These are phyloP conservation scores for Pseudohyphozyma bogoriensis DNA, from an alignment of 768 basidiomycete genomes.

Conservation along the genomic window DNA sequence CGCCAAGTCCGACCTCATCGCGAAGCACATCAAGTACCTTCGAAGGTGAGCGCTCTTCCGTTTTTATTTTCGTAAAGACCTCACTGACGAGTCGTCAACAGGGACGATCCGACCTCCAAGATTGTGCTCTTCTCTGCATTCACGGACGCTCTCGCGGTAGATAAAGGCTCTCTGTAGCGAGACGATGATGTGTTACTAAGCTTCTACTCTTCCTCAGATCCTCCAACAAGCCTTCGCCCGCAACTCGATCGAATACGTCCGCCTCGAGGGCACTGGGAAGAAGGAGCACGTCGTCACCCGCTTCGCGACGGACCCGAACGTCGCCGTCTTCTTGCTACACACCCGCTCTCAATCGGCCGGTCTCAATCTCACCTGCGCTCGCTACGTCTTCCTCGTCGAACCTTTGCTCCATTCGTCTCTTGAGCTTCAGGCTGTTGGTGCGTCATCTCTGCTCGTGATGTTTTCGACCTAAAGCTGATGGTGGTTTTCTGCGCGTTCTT, in stretches of 20 bases:
- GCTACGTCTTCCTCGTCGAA: slow-evolving; percentile 27
- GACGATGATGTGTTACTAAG: background rate
- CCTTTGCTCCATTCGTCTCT: slow-evolving; percentile 28
- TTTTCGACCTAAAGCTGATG: background rate
- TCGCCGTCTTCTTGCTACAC: slow-evolving; percentile 31
- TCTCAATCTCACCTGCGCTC: slow-evolving; percentile 22
- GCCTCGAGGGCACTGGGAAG: slow-evolving; percentile 28
- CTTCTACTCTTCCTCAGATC: background rate
- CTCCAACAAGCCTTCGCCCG: slow-evolving; percentile 17
- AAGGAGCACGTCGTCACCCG: slow-evolving; percentile 26
- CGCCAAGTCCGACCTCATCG: background rate
- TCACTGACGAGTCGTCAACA: too few relatives aligned
- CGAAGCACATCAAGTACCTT: slow-evolving; percentile 20
- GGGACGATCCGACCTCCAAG: slow-evolving; percentile 24
- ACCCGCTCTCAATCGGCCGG: slow-evolving; percentile 29
- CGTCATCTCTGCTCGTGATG: too few relatives aligned
- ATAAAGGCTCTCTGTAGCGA: too few relatives aligned
- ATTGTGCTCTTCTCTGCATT: slow-evolving; percentile 28
- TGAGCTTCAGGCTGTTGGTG: slow-evolving; percentile 30
- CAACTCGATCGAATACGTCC: slow-evolving; percentile 26
- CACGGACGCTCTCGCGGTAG: slow-evolving; percentile 5
- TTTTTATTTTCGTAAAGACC: background rate
- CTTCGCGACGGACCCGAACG: slow-evolving; percentile 25
- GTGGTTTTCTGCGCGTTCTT: background rate
- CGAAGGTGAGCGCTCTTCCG: background rate